Evolutionary conservation across 176 grass and related monocot genomes (phyloP), one percentile per base, ranked within the genome.

Genomic region (Areca catechu): DNA sequence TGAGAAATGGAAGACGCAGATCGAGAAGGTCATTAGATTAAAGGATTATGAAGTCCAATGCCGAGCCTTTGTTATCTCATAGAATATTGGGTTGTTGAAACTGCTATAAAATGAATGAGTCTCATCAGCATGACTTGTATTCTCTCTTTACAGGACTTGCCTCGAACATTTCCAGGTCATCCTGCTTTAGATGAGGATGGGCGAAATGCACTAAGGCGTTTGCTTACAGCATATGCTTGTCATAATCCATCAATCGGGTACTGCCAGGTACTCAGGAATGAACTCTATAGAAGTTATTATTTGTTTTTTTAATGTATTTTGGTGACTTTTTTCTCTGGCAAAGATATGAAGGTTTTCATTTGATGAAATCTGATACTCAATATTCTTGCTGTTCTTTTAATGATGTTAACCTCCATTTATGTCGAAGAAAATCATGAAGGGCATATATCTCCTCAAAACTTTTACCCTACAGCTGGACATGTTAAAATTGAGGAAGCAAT

Each of bases 241-340:
- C 93, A 98, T 76, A 98, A 98, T 83, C 93, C 93, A 77, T 92
- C 87, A 43, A 87, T 98, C 78, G 93, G 93, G 60, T 98, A 98
- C 55, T 98, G 87, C 57, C 93, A 98, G 87, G 93, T 85, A 76
- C 34, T 43, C 9, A 43, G 9, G 10, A 43, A 7, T 14, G 34
- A 43, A 43, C 34, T 43, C 2, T 43, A 10, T 43, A 43, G 34
- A 7, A 43, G 7, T 43, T 43, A n/a, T n/a, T n/a, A n/a, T n/a
- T 30, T 30, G 5, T 30, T 30, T 30, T 30, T 30, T 30, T 7
- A 10, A 43, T 43, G 34, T 12, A 43, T 43, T 43, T 43, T 43
- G 34, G 34, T 43, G 34, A 43, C 34, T 12, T 12, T 10, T 43
- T 43, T 43, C 9, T 43, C 34, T 10, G 34, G 34, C 10, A 12